Base-by-base conservation (phyloP, 257 asterid genomes). In the Solanum phureja region DNA sequence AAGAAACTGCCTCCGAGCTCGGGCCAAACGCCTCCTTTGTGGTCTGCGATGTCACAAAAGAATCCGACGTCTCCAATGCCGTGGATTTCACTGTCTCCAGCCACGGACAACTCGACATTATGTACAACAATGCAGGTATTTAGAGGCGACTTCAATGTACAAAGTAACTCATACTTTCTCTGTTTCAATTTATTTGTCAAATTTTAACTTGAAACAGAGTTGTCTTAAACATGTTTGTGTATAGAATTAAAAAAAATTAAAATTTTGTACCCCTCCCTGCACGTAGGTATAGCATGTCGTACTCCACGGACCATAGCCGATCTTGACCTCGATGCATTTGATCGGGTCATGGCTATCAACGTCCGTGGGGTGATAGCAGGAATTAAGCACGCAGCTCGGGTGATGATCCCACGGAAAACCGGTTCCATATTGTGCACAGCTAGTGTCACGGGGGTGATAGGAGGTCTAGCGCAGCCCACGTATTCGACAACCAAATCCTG, bases 41-140 rank as follows among this genome's bases (percentile, higher is more conserved):
- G 29, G 35, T 87, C 2, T 97, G 99, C 64, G 96, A 97, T 64
- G 98, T 95, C 88, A 88, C 95, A 5, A 86, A 89, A 37, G 99
- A 97, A 87, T 85, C 95, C 1, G 95, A 94, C 73, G 83, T 95
- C 13, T 95, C 98, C 13, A 72, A 83, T 2, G 98, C 98, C 0
- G 98, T 95, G 3, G 95, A 94, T 88, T 93, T 84, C 93, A 19
- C 98, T 12, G 83, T 97, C 82, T 91, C 98, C 52, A 75, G 64
- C 34, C 92, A 93, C 62, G 94, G 95, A 35, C 93, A 87, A 2
- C 95, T 96, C 31, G 99, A 97, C 89, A 91, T 95, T 79, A 93
- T 97, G 98, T 93, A 93, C 93, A 97, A 95, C 92, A 97, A 97
- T 31, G 98, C 98, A 1, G 99, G 99, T 79, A 42, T 31, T 44